Evolutionary conservation across 768 basidiomycete genomes (phyloP).

Genomic region (Pisolithus microcarpus): DNA sequence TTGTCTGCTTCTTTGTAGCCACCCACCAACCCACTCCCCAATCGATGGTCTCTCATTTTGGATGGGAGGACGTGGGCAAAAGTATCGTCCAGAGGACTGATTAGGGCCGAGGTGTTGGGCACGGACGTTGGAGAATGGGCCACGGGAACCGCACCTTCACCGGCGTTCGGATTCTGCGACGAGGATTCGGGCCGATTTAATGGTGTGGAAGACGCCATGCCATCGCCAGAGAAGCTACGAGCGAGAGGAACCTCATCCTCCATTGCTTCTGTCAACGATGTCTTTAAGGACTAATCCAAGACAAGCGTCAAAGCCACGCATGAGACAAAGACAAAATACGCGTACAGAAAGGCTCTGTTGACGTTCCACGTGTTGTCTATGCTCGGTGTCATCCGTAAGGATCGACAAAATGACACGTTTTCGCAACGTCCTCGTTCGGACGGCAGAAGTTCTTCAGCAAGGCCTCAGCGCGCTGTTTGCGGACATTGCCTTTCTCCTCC

Average conservation of each 20-base stretch:
- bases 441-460: constrained; percentile 48
- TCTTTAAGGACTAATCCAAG: constrained; percentile 34
- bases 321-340: not conserved
- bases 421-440: constrained; percentile 65
- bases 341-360: constrained; percentile 57
- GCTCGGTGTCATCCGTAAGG: constrained; percentile 44
- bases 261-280: constrained; percentile 41
- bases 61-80: constrained; percentile 7
- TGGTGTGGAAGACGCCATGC: constrained; percentile 11
- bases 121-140: constrained; percentile 2
- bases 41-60: constrained; percentile 34
- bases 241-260: constrained; percentile 42
- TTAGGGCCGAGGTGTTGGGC: constrained; percentile 1
- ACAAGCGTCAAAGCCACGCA: not conserved
- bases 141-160: not conserved
- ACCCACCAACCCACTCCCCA: constrained; percentile 74
- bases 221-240: constrained; percentile 21
- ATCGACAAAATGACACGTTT: constrained; percentile 59
- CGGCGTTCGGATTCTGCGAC: not conserved
- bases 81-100: constrained; percentile 5
- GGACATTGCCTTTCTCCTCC: constrained; percentile 52
- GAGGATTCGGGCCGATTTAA: not conserved
- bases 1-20: constrained; percentile 52
- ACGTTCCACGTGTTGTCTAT: constrained; percentile 41
- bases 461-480: constrained; percentile 44